Evolutionary conservation across 148 eudicot species (phyloP), one percentile per base, ranked within the genome.

Genomic region (Heliamphora exappendiculata): DNA sequence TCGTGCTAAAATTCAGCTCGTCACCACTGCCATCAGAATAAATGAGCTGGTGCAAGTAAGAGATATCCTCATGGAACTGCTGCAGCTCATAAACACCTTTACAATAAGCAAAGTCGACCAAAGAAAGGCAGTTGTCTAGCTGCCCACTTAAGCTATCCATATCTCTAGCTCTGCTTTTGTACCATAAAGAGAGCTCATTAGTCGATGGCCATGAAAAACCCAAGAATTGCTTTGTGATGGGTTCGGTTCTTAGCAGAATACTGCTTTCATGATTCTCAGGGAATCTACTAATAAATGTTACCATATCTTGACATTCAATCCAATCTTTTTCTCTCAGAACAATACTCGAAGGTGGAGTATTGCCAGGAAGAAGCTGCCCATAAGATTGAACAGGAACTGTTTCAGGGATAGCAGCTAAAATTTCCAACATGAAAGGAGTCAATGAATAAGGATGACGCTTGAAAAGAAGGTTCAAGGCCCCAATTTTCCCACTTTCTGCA

Each of bases 401-500:
- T 84, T 92, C 98, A 77, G 98, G 98, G 70, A 95, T 85, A 78
- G 97, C 91, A 79, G 90, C 87, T 83, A 95, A 82, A 81, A 92
- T 85, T 65, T 92, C 90, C 86, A 95, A 82, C 86, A 91, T 86
- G 78, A 45, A 86, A 58, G 91, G 90, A 79, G 76, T 70, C 78
- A 91, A 79, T 59, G 98, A 90, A 87, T 83, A 95, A 58, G 96
- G 94, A 83, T 95, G 98, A 17, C 97, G 94, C 86, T 92, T 95
- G 81, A 92, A 89, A 49, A 95, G 86, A 80, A 92, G 93, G 79
- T 95, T 95, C 80, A 95, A 79, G 63, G 98, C 97, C 79, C 98
- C 98, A 74, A 95, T 88, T 81, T 95, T 95, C 72, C 98, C 98
- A 85, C 85, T 87, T 78, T 92, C 98, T 78, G 98, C 96, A 81